Conservation (phyloP, 768 basidiomycete species). For the Calocybe indica region DNA sequence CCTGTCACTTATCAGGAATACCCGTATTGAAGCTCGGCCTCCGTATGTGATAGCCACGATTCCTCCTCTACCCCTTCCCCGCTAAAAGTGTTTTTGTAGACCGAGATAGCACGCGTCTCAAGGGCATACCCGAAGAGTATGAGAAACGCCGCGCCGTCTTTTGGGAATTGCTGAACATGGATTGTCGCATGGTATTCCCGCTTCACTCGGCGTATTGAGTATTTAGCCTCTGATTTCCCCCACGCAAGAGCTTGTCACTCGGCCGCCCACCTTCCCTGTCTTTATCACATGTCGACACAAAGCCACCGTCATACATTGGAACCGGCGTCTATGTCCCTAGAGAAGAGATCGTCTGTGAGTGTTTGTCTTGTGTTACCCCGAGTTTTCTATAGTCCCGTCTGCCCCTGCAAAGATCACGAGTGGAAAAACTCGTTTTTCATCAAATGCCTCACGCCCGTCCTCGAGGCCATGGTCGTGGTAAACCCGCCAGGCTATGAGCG, state of each 20-base stretch:
- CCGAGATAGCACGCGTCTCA: slow-evolving; percentile 58
- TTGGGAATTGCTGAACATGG: slow-evolving; percentile 71
- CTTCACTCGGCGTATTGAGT: background rate
- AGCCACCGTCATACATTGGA: slow-evolving; percentile 45
- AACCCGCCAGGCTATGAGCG: slow-evolving; percentile 44
- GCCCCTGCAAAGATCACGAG: slow-evolving; percentile 51
- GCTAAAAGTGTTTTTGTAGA: slow-evolving; percentile 33
- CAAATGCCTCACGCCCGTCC: slow-evolving; percentile 55
- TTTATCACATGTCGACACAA: slow-evolving; percentile 59
- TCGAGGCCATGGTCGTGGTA: slow-evolving; percentile 51
- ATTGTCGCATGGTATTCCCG: slow-evolving; percentile 52
- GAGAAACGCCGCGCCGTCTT: slow-evolving; percentile 65
- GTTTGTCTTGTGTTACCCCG: background rate
- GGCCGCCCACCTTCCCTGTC: slow-evolving; percentile 68
- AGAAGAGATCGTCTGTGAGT: slow-evolving; percentile 47
- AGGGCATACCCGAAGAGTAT: slow-evolving; percentile 66
- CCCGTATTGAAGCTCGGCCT: slow-evolving; percentile 6
- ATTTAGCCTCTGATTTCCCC: background rate
- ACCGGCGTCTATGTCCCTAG: slow-evolving; percentile 40
- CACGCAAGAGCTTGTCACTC: slow-evolving; percentile 54
- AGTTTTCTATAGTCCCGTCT: slow-evolving; percentile 12
- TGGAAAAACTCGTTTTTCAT: slow-evolving; percentile 68
- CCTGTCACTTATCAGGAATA: too few species aligned
- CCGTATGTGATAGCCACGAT: background rate
- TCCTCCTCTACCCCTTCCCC: background rate